Base-by-base conservation (phyloP, 2,329 filamentous ascomycete species). In the Ascochyta fabae region DNA sequence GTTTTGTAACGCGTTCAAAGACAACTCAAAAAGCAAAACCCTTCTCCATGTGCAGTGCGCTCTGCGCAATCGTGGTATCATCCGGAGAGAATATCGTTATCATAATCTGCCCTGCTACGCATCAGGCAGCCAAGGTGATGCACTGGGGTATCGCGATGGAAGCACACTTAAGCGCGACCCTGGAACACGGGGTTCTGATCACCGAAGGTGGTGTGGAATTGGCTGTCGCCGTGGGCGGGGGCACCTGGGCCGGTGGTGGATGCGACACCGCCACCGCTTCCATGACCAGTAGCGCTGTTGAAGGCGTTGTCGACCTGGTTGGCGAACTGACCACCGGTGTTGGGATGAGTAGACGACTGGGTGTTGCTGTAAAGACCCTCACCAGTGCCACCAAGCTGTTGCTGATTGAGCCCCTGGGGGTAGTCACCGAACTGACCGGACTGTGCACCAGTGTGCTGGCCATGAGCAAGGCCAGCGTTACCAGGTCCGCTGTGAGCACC, bases 291-390 rank as follows among this genome's bases (percentile, higher is more conserved):
- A 24, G 62, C 53, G 26, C 48, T 61, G 62, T 68, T 69, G 55
- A 79, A 80, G 10, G 79, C 79, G 51, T 74, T 72, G 55, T 79
- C 75, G 42, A 82, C 75, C 65, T 82, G 78, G 62, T 73, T 77
- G 51, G 75, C 72, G 59, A 81, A 79, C 47, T 69, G 66, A 15
- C 65, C 61, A 52, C 64, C 56, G 48, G 48, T 34, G 27, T 38
- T 44, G 8, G 58, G 56, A 38, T 58, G 61, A 31, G 54, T 58
- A 27, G 51, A 53, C 19, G 55, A 52, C 42, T 57, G 39, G 8
- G 36, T 24, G 19, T 39, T 49, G 34, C 46, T 55, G 52, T 56
- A 51, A 15, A 48, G 1, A 6, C 53, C 53, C 27, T 47, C 38
- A 13, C 53, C 53, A 44, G 53, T 51, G 15, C 53, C 53, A 23